phyloP scores from a whole-genome alignment of 2,329 filamentous ascomycete genomes.

The Zymoseptoria pseudotritici region DNA sequence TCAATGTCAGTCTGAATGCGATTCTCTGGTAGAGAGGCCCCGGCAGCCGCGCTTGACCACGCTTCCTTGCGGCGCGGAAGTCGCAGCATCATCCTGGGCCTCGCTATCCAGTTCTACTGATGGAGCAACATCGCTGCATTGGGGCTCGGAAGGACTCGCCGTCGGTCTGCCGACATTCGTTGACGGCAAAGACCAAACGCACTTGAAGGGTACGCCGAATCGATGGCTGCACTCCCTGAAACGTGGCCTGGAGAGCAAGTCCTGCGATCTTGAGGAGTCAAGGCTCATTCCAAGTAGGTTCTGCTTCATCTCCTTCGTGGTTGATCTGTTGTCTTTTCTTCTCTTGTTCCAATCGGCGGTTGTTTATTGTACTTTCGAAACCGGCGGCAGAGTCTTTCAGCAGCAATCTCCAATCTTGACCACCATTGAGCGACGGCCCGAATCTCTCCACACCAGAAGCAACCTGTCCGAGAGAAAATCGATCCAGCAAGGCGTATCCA shows the following conservation, averaged over 20 bases:
- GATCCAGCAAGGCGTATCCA: background rate
- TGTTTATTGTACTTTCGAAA: conserved; percentile 12
- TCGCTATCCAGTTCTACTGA: conserved; percentile 13
- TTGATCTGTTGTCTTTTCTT: conserved; percentile 13
- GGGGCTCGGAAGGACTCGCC: conserved; percentile 11
- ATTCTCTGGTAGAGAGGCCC: conserved; percentile 2
- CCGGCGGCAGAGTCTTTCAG: conserved; percentile 7
- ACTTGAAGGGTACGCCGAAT: background rate
- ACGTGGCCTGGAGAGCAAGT: conserved; percentile 15
- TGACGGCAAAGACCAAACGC: conserved; percentile 17
- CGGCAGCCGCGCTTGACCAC: conserved; percentile 11
- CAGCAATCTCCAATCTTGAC: background rate
- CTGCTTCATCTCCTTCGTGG: conserved; percentile 12
- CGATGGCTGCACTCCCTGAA: conserved; percentile 5
- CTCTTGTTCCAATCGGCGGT: conserved; percentile 14
- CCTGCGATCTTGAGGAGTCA: conserved; percentile 5
- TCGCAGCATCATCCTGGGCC: conserved; percentile 8
- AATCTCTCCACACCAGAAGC: background rate
- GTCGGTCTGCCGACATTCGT: conserved; percentile 13
- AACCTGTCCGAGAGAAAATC: background rate
- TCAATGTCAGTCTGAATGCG: background rate
- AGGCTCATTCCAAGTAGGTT: conserved; percentile 4
- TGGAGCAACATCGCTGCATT: conserved; percentile 11
- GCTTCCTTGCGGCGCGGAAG: conserved; percentile 12
- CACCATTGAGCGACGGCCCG: background rate